Base-by-base conservation (phyloP, 257 asterid genomes). In the Verbena officinalis region DNA sequence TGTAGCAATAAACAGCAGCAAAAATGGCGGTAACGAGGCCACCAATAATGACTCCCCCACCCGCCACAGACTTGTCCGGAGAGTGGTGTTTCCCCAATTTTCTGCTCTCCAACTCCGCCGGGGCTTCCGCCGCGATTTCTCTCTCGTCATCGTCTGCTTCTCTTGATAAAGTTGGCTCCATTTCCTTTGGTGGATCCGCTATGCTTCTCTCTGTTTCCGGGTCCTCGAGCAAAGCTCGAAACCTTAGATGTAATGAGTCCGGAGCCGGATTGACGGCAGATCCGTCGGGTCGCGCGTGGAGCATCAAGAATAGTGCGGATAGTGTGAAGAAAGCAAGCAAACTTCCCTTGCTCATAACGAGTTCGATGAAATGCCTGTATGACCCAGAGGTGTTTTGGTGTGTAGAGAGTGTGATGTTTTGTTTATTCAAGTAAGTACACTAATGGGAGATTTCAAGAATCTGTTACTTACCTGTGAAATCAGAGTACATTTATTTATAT, bases 1-100 rank as follows among this genome's bases (percentile, higher is more conserved):
- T 88, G 66, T 88, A 88, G 77, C 92, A 86, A 55, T 73, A 88
- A 64, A 88, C 90, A 40, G 88, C 82, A 3, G 90, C 95, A 31
- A 86, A 82, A 64, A 74, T 65, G 70, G 78, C 91, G 64, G 95
- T 82, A 50, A 82, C 84, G 67, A 88, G 95, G 23, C 95, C 96
- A 66, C 95, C 96, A 54, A 88, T 69, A 13, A 88, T 86, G 44
- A 88, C 88, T 33, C 88, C 90, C 4, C 91, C 91, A 42, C 90
- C 95, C 1, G 88, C 90, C 34, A 69, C 87, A 0, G 90, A 84
- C 56, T 67, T 79, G 50, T 80, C 88, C 55, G 86, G 20, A 24
- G 87, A 78, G 62, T 69, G 88, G 68, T 80, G 90, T 49, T 71
- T 71, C 61, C 57, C 71, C 36, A 55, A 45, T 65, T 70, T 74